These are phyloP conservation scores for Leucocoprinus leucothites DNA, from an alignment of 768 basidiomycete genomes.

Conservation along the genomic window DNA sequence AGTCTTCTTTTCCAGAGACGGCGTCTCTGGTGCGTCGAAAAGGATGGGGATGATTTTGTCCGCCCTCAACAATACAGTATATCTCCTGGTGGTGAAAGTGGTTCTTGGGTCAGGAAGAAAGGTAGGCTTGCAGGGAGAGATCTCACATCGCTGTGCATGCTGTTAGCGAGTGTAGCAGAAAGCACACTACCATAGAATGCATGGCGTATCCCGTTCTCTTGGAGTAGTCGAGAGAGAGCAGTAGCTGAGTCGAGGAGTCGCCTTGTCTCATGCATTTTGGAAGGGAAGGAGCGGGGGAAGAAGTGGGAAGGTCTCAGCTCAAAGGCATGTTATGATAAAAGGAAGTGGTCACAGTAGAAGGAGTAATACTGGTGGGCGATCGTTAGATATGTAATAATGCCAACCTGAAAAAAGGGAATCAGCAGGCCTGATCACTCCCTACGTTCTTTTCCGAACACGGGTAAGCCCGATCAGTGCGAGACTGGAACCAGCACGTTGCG, in stretches of 20 bases:
- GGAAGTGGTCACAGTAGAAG: slow-evolving; percentile 35
- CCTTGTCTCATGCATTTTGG: slow-evolving; percentile 64
- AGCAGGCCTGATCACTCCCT: slow-evolving; percentile 40
- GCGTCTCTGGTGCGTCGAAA: slow-evolving; percentile 83
- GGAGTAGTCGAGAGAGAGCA: slow-evolving; percentile 67
- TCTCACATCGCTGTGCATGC: slow-evolving; percentile 63
- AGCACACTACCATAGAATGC: slow-evolving; percentile 80
- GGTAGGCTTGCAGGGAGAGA: background rate
- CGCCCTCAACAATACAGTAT: slow-evolving; percentile 78
- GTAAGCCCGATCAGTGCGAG: slow-evolving; percentile 45
- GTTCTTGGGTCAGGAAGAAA: slow-evolving; percentile 3
- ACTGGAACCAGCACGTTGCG: slow-evolving; percentile 33
- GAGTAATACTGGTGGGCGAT: slow-evolving; percentile 36
- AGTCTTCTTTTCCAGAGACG: slow-evolving; percentile 56
- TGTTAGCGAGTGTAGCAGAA: slow-evolving; percentile 66
- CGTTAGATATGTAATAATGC: slow-evolving; percentile 49
- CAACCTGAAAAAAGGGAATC: slow-evolving; percentile 43
- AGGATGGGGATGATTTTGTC: slow-evolving; percentile 57
- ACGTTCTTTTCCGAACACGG: slow-evolving; percentile 39
- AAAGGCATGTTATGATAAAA: slow-evolving; percentile 54
- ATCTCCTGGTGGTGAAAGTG: slow-evolving; percentile 58
- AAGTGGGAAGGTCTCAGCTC: slow-evolving; percentile 30
- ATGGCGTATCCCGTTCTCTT: slow-evolving; percentile 58
- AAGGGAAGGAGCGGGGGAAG: slow-evolving; percentile 23
- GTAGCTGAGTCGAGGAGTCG: slow-evolving; percentile 76